Evolutionary conservation across 306 rosid species (phyloP).

Genomic region (Gynostemma pentaphyllum): DNA sequence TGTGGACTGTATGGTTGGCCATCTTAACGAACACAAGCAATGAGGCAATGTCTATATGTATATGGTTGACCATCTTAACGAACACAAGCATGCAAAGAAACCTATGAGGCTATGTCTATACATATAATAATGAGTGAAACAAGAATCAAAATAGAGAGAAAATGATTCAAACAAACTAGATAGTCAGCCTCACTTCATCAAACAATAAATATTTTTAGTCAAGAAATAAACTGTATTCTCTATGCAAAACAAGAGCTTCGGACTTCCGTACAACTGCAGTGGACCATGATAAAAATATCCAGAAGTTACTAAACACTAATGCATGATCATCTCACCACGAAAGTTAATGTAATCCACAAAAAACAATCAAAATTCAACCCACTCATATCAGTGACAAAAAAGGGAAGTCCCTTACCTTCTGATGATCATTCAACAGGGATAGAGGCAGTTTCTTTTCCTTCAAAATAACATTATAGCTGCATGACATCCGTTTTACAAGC

Average conservation of each 20-base stretch:
- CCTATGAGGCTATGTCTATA: neutral
- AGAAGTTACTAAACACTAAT: neutral
- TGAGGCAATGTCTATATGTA: neutral
- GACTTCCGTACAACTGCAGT: no score
- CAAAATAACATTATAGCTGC: constrained; percentile 63
- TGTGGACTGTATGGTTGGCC: neutral
- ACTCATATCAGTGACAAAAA: neutral
- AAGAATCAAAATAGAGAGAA: neutral
- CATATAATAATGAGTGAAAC: neutral
- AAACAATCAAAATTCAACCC: neutral
- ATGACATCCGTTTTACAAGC: constrained; percentile 48
- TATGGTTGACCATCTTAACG: neutral
- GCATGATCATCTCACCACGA: neutral
- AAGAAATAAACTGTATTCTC: neutral
- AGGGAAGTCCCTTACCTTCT: constrained; percentile 42
- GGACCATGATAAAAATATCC: no score
- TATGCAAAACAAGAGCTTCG: neutral
- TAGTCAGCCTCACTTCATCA: neutral
- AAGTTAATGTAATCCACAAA: neutral
- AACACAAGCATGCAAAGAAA: neutral
- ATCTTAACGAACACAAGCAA: neutral
- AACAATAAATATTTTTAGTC: neutral
- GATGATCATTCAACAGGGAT: constrained; percentile 72
- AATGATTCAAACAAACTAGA: neutral
- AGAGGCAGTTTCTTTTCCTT: constrained; percentile 62